Percentiles rank a stretch among this genome's conserved stretches.
Evolutionary conservation across 331 rosid genomes (phyloP).

Genomic region (Prunus yedoensis): DNA sequence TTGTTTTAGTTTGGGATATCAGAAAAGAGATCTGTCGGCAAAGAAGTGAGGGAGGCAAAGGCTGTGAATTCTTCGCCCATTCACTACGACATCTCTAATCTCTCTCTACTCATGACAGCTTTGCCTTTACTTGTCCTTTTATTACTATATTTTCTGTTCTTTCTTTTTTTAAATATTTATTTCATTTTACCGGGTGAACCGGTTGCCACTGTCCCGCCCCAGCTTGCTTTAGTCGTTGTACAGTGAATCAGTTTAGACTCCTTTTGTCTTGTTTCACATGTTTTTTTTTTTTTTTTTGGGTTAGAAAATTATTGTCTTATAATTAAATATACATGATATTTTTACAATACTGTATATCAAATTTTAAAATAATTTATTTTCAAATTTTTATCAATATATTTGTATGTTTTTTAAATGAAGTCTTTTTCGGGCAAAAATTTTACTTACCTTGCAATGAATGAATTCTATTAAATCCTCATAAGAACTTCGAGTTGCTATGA

Average conservation of each 20-base stretch:
- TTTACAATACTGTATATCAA: too few species aligned
- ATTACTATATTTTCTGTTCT: neutral
- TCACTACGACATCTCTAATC: conserved; percentile 57
- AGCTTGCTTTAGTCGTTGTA: neutral
- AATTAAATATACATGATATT: too few species aligned
- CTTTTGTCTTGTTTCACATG: neutral
- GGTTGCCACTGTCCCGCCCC: conserved; percentile 24
- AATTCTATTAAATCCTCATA: neutral
- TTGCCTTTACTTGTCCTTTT: conserved; percentile 27
- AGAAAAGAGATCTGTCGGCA: conserved; percentile 1
- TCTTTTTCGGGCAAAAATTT: too few species aligned
- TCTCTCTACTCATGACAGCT: conserved; percentile 36
- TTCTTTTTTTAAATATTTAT: conserved; percentile 2
- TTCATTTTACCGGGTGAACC: conserved; percentile 24
- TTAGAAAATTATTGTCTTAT: too few species aligned
- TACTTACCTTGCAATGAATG: neutral
- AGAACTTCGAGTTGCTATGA: neutral
- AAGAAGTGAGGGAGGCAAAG: neutral
- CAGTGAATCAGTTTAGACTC: too few species aligned
- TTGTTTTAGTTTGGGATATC: neutral
- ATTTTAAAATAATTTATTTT: too few species aligned
- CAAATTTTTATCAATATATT: neutral
- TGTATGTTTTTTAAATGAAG: neutral
- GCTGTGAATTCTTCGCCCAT: conserved; percentile 49
- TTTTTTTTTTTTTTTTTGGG: neutral